Base-by-base conservation (phyloP, 2,329 filamentous ascomycete species). In the Whalleya microplaca region DNA sequence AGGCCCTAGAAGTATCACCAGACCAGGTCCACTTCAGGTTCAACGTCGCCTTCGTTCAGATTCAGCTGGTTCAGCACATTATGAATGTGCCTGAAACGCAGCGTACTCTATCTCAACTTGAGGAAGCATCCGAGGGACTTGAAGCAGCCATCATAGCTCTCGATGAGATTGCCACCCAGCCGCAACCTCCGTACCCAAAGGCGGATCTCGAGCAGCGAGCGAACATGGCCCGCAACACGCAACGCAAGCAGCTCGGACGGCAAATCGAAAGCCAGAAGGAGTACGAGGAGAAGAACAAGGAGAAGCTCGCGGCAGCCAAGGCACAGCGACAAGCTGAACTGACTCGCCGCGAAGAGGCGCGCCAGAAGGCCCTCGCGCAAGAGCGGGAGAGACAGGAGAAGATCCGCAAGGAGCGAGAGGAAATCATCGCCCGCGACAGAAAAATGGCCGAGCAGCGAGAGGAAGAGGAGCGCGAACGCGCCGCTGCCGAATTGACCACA, bases 11-110 rank as follows among this genome's bases (percentile, higher is more conserved):
- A 53, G 84, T 90, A 52, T 87, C 90, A 1, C 90, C 92, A 0
- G 90, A 95, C 3, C 91, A 96, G 67, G 82, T 93, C 27, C 92
- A 96, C 74, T 91, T 95, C 73, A 92, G 95, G 72, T 99, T 99
- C 83, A 99, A 99, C 69, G 91, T 99, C 23, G 95, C 95, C 0
- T 99, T 97, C 70, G 91, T 98, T 23, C 95, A 98, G 71, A 96
- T 96, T 61, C 93, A 97, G 72, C 87, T 98, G 52, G 94, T 94
- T 19, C 89, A 89, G 45, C 85, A 90, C 27, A 86, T 97, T 52
- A 88, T 92, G 73, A 81, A 79, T 37, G 79, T 96, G 51, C 80
- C 84, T 4, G 91, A 97, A 71, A 84, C 84, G 5, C 87, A 93
- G 69, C 87, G 92, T 48, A 90, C 89, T 0, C 80, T 94, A 2